Evolutionary conservation across 148 eudicot genomes (phyloP), one percentile per base, ranked within the genome.

Genomic region (Diospyros lotus): DNA sequence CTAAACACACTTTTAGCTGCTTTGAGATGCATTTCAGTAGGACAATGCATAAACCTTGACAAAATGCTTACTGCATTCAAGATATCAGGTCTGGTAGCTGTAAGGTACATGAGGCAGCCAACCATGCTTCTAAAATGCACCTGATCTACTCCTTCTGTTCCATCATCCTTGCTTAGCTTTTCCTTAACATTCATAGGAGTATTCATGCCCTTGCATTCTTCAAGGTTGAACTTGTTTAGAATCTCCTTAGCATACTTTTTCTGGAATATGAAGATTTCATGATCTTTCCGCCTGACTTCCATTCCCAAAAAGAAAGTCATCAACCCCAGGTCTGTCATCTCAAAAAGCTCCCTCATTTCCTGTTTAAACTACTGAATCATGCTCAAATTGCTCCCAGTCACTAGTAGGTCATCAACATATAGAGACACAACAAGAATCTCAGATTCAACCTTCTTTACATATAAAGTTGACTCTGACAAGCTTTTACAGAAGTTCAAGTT

Each of bases 191-290:
- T 55, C 39, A 77, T 46, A 39, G 69, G 73, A 43, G 79, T 75
- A 5, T 5, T 45, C 42, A 64, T 48, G 9, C 44, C 5, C 4
- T 76, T 71, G 58, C 58, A 69, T 2, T 56, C 17, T 9, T 75
- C 72, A 75, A 80, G 70, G 0, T 75, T 1, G 51, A 80, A 75
- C 14, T 75, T 80, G 72, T 75, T 69, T 2, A 78, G 59, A 52
- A 59, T 48, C 7, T 48, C 52, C 7, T 48, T 48, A 3, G 52
- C 52, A 48, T 61, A 75, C 2, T 45, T 66, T 63, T 59, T 69
- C 42, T 70, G 66, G 4, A 15, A 71, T 3, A 78, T 72, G 56
- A 78, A 72, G 0, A 72, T n/a, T 8, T 59, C 71, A 41, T 63
- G 7, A 7, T 71, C 6, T 5, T 44, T 38, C 54, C 42, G 54